A percentile compares a stretch with the other conserved stretches of the same genome.
These are phyloP conservation scores for Pythium plurisporium DNA, from an alignment of 352 stramenopile species.

Conservation along the genomic window DNA sequence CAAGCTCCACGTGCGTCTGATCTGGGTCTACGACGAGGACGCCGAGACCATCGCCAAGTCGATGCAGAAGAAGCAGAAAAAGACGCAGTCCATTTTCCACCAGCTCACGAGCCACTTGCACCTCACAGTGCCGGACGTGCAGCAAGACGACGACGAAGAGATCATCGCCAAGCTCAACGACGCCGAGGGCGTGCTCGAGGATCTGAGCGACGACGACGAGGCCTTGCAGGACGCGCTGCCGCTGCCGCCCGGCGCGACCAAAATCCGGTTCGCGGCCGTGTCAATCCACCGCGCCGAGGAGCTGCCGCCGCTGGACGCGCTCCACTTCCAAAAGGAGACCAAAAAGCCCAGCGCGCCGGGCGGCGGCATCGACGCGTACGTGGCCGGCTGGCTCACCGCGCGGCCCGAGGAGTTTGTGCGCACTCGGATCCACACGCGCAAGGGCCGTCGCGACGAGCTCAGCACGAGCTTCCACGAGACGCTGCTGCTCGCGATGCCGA, in stretches of 20 bases:
- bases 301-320: slow-evolving; percentile 53
- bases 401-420: slow-evolving; percentile 38
- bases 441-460: slow-evolving; percentile 53
- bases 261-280: slow-evolving; percentile 46
- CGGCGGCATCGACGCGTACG: slow-evolving; percentile 68
- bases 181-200: slow-evolving; percentile 15
- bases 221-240: slow-evolving; percentile 16
- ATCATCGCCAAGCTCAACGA: slow-evolving; percentile 24
- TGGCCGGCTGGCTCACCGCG: slow-evolving; percentile 32
- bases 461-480: slow-evolving; percentile 63
- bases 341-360: slow-evolving; percentile 27
- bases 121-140: slow-evolving; percentile 31
- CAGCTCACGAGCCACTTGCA: slow-evolving; percentile 50
- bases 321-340: slow-evolving; percentile 47
- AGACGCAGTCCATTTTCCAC: slow-evolving; percentile 44
- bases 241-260: slow-evolving; percentile 35
- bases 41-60: slow-evolving; percentile 36
- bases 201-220: slow-evolving; percentile 34
- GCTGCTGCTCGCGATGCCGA: slow-evolving; percentile 48
- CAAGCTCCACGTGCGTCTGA: slow-evolving; percentile 45
- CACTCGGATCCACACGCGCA: slow-evolving; percentile 64
- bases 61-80: slow-evolving; percentile 41
- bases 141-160: slow-evolving; percentile 49
- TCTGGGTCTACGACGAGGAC: slow-evolving; percentile 49
- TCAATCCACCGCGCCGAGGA: slow-evolving; percentile 64